These are phyloP conservation scores for Xanthoceras sorbifolium DNA, from an alignment of 345 rosid genomes.

Conservation along the genomic window DNA sequence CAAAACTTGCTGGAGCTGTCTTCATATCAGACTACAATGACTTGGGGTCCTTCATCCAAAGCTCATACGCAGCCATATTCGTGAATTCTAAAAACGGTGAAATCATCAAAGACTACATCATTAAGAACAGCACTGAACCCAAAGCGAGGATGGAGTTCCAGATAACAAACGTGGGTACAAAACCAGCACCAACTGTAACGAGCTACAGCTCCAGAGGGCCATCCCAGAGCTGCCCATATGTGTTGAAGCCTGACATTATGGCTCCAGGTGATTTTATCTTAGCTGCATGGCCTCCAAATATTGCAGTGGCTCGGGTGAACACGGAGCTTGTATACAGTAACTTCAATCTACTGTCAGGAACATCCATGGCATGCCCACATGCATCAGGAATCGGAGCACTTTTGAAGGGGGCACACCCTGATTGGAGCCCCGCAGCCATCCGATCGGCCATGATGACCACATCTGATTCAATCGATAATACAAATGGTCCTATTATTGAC, in stretches of 20 bases:
- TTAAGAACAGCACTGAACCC: conserved; percentile 34
- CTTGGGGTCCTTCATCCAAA: conserved; percentile 17
- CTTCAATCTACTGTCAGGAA: conserved; percentile 53
- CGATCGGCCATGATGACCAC: conserved; percentile 70
- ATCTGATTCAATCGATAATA: conserved; percentile 36
- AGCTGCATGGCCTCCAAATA: conserved; percentile 57
- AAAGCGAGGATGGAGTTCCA: conserved; percentile 42
- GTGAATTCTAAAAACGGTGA: conserved; percentile 31
- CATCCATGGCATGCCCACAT: conserved; percentile 66
- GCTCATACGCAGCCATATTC: conserved; percentile 39
- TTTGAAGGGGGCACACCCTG: conserved; percentile 46
- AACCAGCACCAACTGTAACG: conserved; percentile 46
- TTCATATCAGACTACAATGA: conserved; percentile 43
- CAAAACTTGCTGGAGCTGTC: conserved; percentile 36
- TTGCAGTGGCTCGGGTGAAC: conserved; percentile 7
- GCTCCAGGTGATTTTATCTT: conserved; percentile 50
- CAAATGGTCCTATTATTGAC: conserved; percentile 29
- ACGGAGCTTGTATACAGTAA: conserved; percentile 20
- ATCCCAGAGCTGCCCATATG: conserved; percentile 45
- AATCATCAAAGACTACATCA: conserved; percentile 40
- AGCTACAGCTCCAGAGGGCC: conserved; percentile 66
- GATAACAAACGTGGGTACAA: conserved; percentile 30
- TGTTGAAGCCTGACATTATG: conserved; percentile 61
- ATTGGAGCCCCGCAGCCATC: conserved; percentile 64
- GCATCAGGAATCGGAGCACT: conserved; percentile 56